Percentiles rank a stretch among this genome's conserved stretches.
Conservation (phyloP, 2,329 filamentous ascomycete species). For the Diaporthe longicolla region DNA sequence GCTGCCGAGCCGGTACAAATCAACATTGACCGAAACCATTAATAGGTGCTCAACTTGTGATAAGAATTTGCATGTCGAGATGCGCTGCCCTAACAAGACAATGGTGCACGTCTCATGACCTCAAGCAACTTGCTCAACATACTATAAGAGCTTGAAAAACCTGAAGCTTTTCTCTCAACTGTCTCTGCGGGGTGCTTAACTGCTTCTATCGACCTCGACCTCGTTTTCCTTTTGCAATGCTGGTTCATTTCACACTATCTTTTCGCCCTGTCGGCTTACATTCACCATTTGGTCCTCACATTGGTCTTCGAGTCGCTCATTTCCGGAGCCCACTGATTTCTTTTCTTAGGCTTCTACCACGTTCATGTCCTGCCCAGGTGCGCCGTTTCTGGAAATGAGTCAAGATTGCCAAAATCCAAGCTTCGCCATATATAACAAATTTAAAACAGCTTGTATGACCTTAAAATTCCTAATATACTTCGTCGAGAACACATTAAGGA, state of each 20-base stretch:
- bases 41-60: background rate
- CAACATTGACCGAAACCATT: background rate
- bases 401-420: background rate
- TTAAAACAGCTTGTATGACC: background rate
- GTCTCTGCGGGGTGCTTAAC: background rate
- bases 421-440: background rate
- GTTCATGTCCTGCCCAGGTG: background rate
- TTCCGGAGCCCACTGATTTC: background rate
- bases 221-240: background rate
- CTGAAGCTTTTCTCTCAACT: background rate
- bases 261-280: background rate
- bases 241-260: background rate
- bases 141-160: background rate
- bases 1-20: background rate
- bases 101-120: background rate
- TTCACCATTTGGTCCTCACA: background rate
- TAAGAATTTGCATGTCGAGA: background rate
- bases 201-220: background rate
- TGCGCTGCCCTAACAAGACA: background rate
- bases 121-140: background rate
- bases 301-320: background rate
- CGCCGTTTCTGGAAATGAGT: background rate
- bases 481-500: background rate
- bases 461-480: background rate
- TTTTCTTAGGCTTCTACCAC: background rate